Percentiles rank a stretch among this genome's conserved stretches.
phyloP scores from a whole-genome alignment of 2,329 filamentous ascomycete genomes.

The Colletotrichum neosansevieriae region DNA sequence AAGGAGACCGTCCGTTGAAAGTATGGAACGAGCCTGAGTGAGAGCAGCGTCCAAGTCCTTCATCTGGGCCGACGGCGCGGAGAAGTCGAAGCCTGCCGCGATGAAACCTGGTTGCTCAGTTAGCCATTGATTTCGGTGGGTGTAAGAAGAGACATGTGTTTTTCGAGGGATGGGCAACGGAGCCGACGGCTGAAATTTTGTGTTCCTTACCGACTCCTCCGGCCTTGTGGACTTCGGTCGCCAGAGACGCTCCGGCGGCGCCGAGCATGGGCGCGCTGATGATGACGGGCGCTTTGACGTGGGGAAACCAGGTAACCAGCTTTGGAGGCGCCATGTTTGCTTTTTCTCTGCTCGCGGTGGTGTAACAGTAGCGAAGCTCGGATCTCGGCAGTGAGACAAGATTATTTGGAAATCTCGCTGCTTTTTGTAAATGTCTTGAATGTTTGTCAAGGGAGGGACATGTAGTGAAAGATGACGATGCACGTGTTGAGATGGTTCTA shows the following conservation, averaged over 20 bases:
- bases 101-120: slow-evolving; percentile 49
- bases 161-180: neutral
- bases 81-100: slow-evolving; percentile 48
- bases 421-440: neutral
- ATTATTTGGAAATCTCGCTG: slow-evolving; percentile 11
- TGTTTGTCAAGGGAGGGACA: neutral
- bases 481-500: neutral
- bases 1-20: slow-evolving; percentile 47
- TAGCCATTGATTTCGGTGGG: neutral
- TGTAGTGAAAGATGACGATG: neutral
- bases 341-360: neutral
- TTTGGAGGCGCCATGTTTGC: slow-evolving; percentile 32
- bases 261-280: slow-evolving; percentile 54
- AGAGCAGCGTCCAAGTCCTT: slow-evolving; percentile 50
- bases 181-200: neutral
- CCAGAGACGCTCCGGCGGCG: slow-evolving; percentile 48
- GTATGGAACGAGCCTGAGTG: slow-evolving; percentile 45
- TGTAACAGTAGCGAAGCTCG: neutral
- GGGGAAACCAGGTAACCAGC: slow-evolving; percentile 35
- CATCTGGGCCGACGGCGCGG: slow-evolving; percentile 47
- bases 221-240: slow-evolving; percentile 53
- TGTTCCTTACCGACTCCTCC: slow-evolving; percentile 50
- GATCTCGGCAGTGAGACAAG: slow-evolving; percentile 13
- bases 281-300: slow-evolving; percentile 35
- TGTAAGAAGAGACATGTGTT: slow-evolving; percentile 1